Evolutionary conservation across 768 basidiomycete genomes (phyloP).

Genomic region (Melanogaster broomeanus): DNA sequence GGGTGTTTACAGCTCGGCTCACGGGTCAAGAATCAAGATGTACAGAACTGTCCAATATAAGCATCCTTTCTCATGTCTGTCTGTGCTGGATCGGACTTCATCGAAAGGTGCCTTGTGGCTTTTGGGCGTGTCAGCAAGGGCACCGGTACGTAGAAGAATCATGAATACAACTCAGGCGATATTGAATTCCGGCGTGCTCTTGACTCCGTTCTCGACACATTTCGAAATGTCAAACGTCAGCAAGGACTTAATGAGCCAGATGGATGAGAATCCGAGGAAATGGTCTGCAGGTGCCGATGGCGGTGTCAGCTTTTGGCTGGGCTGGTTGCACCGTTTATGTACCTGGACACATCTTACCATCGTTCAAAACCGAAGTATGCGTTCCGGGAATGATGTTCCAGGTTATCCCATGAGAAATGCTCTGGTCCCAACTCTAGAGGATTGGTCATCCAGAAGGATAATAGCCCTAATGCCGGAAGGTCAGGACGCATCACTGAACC

Average conservation of each 20-base stretch:
- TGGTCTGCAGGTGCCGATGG: slow-evolving; percentile 18
- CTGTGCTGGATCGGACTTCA: slow-evolving; percentile 11
- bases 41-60: too few species aligned
- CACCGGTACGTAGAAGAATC: not conserved
- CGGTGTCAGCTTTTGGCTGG: not conserved
- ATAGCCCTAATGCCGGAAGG: slow-evolving; percentile 13
- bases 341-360: not conserved
- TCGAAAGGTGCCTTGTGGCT: slow-evolving; percentile 12
- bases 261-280: slow-evolving; percentile 23
- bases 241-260: slow-evolving; percentile 39
- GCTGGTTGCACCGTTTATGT: not conserved
- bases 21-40: too few species aligned
- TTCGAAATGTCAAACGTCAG: slow-evolving; percentile 46
- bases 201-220: slow-evolving; percentile 39
- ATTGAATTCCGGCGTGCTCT: slow-evolving; percentile 47
- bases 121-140: not conserved
- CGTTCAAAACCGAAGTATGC: slow-evolving; percentile 20
- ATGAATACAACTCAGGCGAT: slow-evolving; percentile 13
- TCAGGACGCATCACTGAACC: too few species aligned
- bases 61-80: too few species aligned
- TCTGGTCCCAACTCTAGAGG: slow-evolving; percentile 23
- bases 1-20: too few species aligned
- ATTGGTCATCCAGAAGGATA: slow-evolving; percentile 14
- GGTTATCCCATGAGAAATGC: slow-evolving; percentile 20
- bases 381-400: slow-evolving; percentile 12